These are phyloP conservation scores for Coemansia furcata DNA, from an alignment of 192 early-diverging fungal genomes.

Conservation along the genomic window DNA sequence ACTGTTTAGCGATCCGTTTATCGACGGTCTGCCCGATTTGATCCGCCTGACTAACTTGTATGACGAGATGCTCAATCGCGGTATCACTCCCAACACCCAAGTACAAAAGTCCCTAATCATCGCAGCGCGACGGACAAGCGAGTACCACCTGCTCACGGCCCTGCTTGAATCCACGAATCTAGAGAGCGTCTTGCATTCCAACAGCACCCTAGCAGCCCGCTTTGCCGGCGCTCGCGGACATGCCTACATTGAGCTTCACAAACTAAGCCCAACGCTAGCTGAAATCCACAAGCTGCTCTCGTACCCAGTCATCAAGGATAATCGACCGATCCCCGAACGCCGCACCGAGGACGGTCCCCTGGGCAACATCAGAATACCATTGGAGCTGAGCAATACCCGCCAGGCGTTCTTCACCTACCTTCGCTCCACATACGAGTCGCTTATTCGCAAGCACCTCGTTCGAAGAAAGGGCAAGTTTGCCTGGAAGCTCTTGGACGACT, in stretches of 20 bases:
- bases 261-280: constrained; percentile 2
- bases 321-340: constrained; percentile 14
- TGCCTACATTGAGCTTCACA: constrained; percentile 21
- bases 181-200: background rate
- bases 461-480: constrained; percentile 23
- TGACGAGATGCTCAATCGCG: constrained; percentile 38
- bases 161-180: constrained; percentile 16
- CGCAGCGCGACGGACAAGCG: constrained; percentile 11
- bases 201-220: constrained; percentile 24
- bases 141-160: constrained; percentile 17
- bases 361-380: constrained; percentile 17
- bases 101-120: constrained; percentile 32
- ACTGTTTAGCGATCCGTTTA: constrained; percentile 32
- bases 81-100: constrained; percentile 23
- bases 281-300: constrained; percentile 31
- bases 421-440: constrained; percentile 43
- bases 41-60: constrained; percentile 19
- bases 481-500: constrained; percentile 30
- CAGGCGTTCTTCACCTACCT: constrained; percentile 45
- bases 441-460: constrained; percentile 29
- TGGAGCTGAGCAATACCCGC: constrained; percentile 20
- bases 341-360: background rate
- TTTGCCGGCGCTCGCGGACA: constrained; percentile 22
- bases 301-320: constrained; percentile 34
- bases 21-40: constrained; percentile 15